Conservation (phyloP, 2,329 filamentous ascomycete genomes). For the Aureobasidium mangrovei region DNA sequence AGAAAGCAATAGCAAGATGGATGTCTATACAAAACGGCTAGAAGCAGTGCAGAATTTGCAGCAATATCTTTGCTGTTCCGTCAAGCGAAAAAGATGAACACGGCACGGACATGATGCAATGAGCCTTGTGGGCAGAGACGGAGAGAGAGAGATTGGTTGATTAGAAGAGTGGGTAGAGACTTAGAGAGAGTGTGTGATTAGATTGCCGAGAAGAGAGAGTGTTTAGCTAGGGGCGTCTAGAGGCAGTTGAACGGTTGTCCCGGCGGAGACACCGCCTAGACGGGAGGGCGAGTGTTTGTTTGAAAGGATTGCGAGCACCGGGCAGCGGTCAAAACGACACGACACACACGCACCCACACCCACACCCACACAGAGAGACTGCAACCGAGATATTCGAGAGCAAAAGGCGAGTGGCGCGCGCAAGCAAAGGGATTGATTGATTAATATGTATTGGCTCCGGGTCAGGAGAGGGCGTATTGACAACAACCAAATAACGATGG, state of each 20-base stretch:
- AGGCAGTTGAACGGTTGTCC: neutral
- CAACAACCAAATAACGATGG: conserved; percentile 8
- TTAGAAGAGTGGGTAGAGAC: neutral
- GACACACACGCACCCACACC: too few relatives aligned
- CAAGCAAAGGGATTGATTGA: conserved; percentile 9
- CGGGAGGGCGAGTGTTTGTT: neutral
- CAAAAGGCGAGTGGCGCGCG: neutral
- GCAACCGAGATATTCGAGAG: neutral
- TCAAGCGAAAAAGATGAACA: neutral
- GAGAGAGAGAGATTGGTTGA: neutral
- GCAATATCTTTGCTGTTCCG: neutral
- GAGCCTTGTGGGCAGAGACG: neutral
- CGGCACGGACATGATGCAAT: conserved; percentile 6
- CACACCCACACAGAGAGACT: neutral
- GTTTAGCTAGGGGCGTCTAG: conserved; percentile 7
- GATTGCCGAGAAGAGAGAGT: neutral
- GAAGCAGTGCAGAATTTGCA: conserved; percentile 6
- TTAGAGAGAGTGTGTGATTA: neutral
- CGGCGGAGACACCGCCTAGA: conserved; percentile 7
- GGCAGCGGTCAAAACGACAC: too few relatives aligned
- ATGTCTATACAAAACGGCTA: conserved; percentile 9
- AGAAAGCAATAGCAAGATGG: neutral
- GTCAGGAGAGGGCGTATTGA: conserved; percentile 11
- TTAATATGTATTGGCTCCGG: neutral
- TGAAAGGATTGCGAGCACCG: neutral